These are phyloP conservation scores for Microdochium bolleyi DNA, from an alignment of 2,329 filamentous ascomycete genomes.

Conservation along the genomic window DNA sequence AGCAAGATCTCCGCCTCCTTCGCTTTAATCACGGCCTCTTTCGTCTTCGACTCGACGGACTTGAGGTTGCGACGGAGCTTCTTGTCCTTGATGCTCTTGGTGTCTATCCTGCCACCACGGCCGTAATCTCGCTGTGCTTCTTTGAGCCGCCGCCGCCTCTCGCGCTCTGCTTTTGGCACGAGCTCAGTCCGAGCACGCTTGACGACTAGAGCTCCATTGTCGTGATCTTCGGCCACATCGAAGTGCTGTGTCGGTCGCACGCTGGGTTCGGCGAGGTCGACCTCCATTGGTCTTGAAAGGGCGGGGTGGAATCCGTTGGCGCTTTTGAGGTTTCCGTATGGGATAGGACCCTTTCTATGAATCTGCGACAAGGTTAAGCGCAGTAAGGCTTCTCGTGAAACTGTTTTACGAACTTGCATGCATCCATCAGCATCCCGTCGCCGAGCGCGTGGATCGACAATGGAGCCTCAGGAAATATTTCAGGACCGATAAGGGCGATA, in stretches of 20 bases:
- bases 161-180: constrained; percentile 39
- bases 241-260: not conserved
- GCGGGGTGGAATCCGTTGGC: not conserved
- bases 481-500: not conserved
- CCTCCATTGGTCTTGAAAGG: constrained; percentile 13
- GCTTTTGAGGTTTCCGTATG: not conserved
- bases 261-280: constrained; percentile 6
- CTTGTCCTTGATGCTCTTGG: constrained; percentile 74
- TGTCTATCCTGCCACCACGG: constrained; percentile 67
- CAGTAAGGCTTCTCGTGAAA: not conserved
- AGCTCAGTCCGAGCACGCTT: constrained; percentile 43
- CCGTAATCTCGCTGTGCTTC: constrained; percentile 74
- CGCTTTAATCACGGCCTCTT: constrained; percentile 71
- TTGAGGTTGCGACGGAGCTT: constrained; percentile 79
- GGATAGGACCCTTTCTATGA: not conserved
- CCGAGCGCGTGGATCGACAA: not conserved
- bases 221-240: constrained; percentile 20
- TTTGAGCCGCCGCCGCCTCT: constrained; percentile 42
- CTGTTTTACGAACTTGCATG: not conserved
- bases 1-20: constrained; percentile 94
- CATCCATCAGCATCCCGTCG: not conserved
- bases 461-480: not conserved
- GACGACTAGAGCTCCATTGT: constrained; percentile 46
- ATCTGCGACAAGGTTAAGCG: not conserved
- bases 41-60: constrained; percentile 72